These are phyloP conservation scores for Chrysanthemum seticuspe DNA, from an alignment of 129 eudicot species.

Conservation along the genomic window DNA sequence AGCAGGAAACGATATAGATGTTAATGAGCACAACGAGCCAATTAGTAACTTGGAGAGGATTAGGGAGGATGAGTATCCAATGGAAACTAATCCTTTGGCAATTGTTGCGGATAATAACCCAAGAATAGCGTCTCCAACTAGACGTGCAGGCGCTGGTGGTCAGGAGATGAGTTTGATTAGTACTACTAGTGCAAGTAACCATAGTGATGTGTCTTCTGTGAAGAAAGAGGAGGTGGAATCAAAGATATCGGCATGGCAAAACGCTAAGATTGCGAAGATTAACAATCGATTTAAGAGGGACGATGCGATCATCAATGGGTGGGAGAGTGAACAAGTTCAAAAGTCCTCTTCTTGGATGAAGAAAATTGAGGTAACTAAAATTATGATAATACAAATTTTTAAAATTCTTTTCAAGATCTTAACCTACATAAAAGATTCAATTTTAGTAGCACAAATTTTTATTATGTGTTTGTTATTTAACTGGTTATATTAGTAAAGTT, in stretches of 20 bases:
- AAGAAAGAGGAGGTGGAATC: constrained; percentile 94
- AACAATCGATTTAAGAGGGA: constrained; percentile 86
- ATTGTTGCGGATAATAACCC: constrained; percentile 77
- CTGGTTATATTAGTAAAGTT: too few species aligned
- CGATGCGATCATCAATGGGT: constrained; percentile 73
- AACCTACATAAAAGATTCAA: background rate
- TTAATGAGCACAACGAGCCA: constrained; percentile 34
- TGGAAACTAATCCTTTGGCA: constrained; percentile 80
- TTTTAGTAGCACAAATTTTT: background rate
- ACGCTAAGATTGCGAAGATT: constrained; percentile 79
- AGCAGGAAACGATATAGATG: constrained; percentile 60
- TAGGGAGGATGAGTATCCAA: constrained; percentile 52
- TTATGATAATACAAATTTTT: constrained; percentile 1
- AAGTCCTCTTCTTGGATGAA: constrained; percentile 87
- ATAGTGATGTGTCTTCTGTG: constrained; percentile 50
- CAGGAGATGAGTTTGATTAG: constrained; percentile 33
- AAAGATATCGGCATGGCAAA: constrained; percentile 90
- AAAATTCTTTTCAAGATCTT: constrained; percentile 11
- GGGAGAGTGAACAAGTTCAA: constrained; percentile 84
- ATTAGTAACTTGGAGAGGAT: constrained; percentile 53
- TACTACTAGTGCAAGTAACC: background rate
- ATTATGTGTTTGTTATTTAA: background rate
- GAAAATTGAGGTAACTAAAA: constrained; percentile 70
- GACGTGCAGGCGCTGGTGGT: constrained; percentile 15
- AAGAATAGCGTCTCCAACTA: constrained; percentile 32